Base-by-base conservation (phyloP, 2,329 filamentous ascomycete species). In the Dactylellina drechsleri region DNA sequence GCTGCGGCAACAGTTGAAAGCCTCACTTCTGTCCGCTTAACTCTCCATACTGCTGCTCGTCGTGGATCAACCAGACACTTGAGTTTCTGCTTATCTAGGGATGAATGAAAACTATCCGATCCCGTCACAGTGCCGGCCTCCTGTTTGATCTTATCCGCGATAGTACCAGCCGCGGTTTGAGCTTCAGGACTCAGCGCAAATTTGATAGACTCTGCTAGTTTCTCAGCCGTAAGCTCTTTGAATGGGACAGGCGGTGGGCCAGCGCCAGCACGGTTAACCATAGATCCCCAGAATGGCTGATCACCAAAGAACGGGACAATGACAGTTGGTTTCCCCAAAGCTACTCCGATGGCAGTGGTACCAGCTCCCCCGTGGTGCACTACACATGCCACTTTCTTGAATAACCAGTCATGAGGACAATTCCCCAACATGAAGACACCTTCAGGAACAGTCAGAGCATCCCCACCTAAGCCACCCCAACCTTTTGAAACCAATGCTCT, bases 311-410 rank as follows among this genome's bases (percentile, higher is more conserved):
- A 96, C 0, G 92, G 92, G 0, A 96, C 89, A 1, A 96, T 86
- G 1, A 95, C 87, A 0, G 92, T 96, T 1, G 92, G 92, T 64
- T 89, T 89, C 23, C 92, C 92, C 0, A 89, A 87, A 16, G 90
- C 87, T 75, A 96, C 91, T n/a, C 92, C 92, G 0, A 92, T 91
- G 0, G 92, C 92, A 0, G 92, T 96, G 1, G 92, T 97, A 16
- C 92, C 92, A 7, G 92, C 92, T 70, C 93, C 92, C 20, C 92
- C 93, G 77, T 96, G 92, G 80, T 96, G 93, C 4, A 95, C 90
- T 0, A 96, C 92, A 50, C 88, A 90, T 0, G 91, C 90, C 0
- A 96, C 92, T 43, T 86, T 89, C 77, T 92, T 85, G 81, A 96
- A 96, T 0, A 96, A 83, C 92, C 92, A 96, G 82, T 96, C 93